Conservation (phyloP, 108 stramenopile genomes). For the Skeletonema menzelii region DNA sequence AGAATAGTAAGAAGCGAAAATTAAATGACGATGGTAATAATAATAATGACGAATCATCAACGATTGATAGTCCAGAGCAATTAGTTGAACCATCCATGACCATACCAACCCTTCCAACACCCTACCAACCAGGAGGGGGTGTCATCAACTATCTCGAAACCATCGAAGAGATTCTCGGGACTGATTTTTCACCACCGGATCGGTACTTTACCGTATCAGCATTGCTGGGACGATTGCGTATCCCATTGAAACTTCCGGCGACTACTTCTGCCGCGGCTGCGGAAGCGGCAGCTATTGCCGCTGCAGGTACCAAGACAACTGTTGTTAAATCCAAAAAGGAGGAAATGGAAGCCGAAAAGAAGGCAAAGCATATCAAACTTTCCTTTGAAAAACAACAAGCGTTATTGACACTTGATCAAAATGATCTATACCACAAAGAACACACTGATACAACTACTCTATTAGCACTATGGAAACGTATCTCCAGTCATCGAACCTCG, state of each 20-base stretch:
- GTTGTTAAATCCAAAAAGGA: constrained; percentile 5
- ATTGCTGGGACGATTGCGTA: constrained; percentile 75
- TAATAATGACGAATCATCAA: not conserved
- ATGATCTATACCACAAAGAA: constrained; percentile 49
- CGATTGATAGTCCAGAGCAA: not conserved
- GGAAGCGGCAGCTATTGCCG: not conserved
- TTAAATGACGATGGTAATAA: not conserved
- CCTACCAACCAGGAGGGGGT: constrained; percentile 37
- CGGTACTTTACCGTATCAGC: constrained; percentile 74
- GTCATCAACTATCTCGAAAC: constrained; percentile 27
- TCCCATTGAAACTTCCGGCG: constrained; percentile 68
- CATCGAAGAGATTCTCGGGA: constrained; percentile 54
- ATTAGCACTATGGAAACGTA: constrained; percentile 71
- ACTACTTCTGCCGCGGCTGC: constrained; percentile 50
- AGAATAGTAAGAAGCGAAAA: not conserved
- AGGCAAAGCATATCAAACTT: constrained; percentile 8
- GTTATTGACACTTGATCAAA: constrained; percentile 27
- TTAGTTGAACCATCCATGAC: constrained; percentile 31
- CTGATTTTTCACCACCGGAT: constrained; percentile 75
- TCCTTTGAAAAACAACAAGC: constrained; percentile 41
- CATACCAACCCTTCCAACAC: constrained; percentile 32
- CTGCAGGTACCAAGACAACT: not conserved
- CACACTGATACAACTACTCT: constrained; percentile 48
- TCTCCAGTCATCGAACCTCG: constrained; percentile 72
- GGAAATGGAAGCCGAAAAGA: constrained; percentile 19